Evolutionary conservation across 768 basidiomycete species (phyloP), one percentile per base, ranked within the genome.

Genomic region (Kwoniella bestiolae): DNA sequence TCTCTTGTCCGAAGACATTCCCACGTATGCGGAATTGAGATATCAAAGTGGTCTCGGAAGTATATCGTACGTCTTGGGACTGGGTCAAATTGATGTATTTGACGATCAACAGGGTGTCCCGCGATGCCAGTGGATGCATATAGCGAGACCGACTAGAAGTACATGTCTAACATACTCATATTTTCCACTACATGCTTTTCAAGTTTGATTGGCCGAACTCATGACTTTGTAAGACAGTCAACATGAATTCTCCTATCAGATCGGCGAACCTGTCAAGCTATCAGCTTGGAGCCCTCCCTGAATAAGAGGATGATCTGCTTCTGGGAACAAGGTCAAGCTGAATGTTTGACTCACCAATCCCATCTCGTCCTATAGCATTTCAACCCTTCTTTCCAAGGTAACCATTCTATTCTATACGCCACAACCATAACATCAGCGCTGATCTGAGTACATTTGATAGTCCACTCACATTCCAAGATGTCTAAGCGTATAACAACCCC

Each of bases 331-430:
- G 6, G 18, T 41, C 12, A 8, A 41, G 38, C 6, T 41, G 38
- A 41, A 35, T 41, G 18, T 41, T 9, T 18, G 0, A 58, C 41
- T 55, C 25, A 56, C 60, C 56, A 56, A 35, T 49, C 31, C 44
- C 58, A 59, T 32, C 53, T 38, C 67, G 77, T 82, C 82, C 68
- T 81, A 82, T 75, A 83, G 82, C 72, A 95, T 92, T 58, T 95
- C 93, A 64, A 38, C 11, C 63, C 63, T 28, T 47, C 47, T 57
- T 50, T 64, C 63, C 63, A 64, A 31, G 63, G 63, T 26, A 64
- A 38, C 55, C 56, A 64, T 41, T 64, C 63, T 25, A 64, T 28
- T 31, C 63, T 64, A 23, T 14, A 41, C 29, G 34, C 18, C 34
- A 25, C 25, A 35, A 11, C 6, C n/a, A n/a, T n/a, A n/a, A n/a